These are phyloP conservation scores for Peniophora sp. DNA, from an alignment of 1,284 basidiomycete genomes.

Conservation along the genomic window DNA sequence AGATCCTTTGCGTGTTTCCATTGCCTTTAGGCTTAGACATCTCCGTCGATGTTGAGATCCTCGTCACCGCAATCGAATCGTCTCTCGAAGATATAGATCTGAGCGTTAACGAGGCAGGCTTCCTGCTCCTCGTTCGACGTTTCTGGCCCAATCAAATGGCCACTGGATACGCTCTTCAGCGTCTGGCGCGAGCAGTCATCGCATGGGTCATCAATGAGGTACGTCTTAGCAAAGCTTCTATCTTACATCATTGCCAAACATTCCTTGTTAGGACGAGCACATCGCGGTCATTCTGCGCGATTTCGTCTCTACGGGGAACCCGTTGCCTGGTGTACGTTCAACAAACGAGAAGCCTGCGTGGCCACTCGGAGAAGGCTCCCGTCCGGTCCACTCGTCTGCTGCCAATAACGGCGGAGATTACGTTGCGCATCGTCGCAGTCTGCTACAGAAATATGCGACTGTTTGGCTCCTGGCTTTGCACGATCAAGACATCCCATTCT, in stretches of 20 bases:
- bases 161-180: conserved; percentile 55
- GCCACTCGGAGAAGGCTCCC: conserved; percentile 32
- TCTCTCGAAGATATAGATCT: conserved; percentile 65
- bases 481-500: conserved; percentile 43
- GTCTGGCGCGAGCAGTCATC: conserved; percentile 45
- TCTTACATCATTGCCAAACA: too few relatives aligned
- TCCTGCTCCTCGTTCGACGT: conserved; percentile 53
- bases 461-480: conserved; percentile 63
- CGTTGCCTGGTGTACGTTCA: conserved; percentile 58
- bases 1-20: conserved; percentile 46
- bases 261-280: conserved; percentile 57
- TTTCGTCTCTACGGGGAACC: conserved; percentile 43
- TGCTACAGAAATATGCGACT: conserved; percentile 44
- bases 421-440: conserved; percentile 40
- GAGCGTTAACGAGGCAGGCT: conserved; percentile 65
- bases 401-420: conserved; percentile 61
- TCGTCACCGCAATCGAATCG: conserved; percentile 65
- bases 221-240: conserved; percentile 12
- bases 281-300: conserved; percentile 56
- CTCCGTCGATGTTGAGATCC: conserved; percentile 62
- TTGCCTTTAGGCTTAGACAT: conserved; percentile 65
- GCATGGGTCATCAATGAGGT: conserved; percentile 64
- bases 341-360: conserved; percentile 34
- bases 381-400: conserved; percentile 31
- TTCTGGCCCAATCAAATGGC: conserved; percentile 69